Evolutionary conservation across 2,329 filamentous ascomycete genomes (phyloP).

Genomic region (Ophiostoma quercus): DNA sequence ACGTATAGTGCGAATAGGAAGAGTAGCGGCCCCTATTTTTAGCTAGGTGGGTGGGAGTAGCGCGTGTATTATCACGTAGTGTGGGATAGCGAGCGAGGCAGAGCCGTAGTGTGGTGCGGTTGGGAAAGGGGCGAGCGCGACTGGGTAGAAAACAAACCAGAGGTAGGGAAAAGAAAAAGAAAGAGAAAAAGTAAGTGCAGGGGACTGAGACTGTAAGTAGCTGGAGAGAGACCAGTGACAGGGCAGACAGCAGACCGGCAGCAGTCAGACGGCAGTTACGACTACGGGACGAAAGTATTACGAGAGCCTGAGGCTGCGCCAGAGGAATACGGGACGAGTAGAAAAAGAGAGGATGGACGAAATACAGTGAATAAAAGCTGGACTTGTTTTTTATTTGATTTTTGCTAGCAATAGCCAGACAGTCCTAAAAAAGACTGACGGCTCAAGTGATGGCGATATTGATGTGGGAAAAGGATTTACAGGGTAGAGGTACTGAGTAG

Average conservation of each 20-base stretch:
- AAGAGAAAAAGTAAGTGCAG: not conserved
- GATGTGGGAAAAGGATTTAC: not conserved
- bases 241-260: not conserved
- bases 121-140: not conserved
- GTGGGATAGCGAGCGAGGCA: not conserved
- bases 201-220: not conserved
- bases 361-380: not conserved
- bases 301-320: not conserved
- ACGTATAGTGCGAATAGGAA: constrained; percentile 6
- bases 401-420: not conserved
- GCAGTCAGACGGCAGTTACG: not conserved
- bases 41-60: not conserved
- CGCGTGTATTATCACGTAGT: not conserved
- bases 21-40: constrained; percentile 9
- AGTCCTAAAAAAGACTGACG: not conserved
- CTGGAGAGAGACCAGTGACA: not conserved
- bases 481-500: not conserved
- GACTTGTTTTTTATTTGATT: not conserved
- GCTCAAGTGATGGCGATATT: not conserved
- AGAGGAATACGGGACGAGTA: not conserved
- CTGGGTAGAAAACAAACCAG: not conserved
- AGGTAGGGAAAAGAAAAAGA: not conserved
- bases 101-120: not conserved
- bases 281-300: not conserved
- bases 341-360: not conserved